Evolutionary conservation across 2,329 filamentous ascomycete genomes (phyloP), one percentile per base, ranked within the genome.

Genomic region (Fusarium sp.): DNA sequence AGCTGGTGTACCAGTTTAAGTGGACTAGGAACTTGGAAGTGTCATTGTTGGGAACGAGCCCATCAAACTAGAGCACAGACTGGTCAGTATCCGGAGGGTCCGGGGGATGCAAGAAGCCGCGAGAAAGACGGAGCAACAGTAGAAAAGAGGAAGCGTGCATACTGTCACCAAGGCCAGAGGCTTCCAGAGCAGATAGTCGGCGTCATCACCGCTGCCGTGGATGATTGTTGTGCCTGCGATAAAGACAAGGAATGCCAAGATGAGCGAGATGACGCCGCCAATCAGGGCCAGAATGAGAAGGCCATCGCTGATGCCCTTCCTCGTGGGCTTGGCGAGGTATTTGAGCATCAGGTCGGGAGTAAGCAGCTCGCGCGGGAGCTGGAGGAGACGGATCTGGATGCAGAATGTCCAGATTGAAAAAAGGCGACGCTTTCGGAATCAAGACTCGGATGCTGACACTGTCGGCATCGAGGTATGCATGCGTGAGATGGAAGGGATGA

Each of bases 111-210:
- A 39, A 34, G 7, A 23, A 23, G 23, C 23, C 23, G 13, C 39
- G 6, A 39, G 8, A 37, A 7, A 6, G 12, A 12, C 8, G 12
- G 9, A 51, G 23, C 18, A 12, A 46, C n/a, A 31, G 53, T 8
- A 31, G 16, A 12, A 13, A 3, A 16, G n/a, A 37, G 5, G 12
- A 8, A 15, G 28, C 15, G 12, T 18, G n/a, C 74, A 9, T 75
- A 76, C 74, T n/a, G 74, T 73, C 15, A 74, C 68, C 30, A 75
- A 53, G 15, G 74, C 68, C 40, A 75, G 41, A 44, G 72, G 66
- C 39, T 70, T 75, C 48, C 74, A 60, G 27, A 74, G 55, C 16
- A 75, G 46, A 41, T 66, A 60, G 7, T 70, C 59, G 30, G 64
- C 57, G 13, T 62, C 48, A 39, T 51, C 54, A 30, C 44, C 50